Conservation (phyloP, 176 grass and related monocot species). For the Avena atlantica region DNA sequence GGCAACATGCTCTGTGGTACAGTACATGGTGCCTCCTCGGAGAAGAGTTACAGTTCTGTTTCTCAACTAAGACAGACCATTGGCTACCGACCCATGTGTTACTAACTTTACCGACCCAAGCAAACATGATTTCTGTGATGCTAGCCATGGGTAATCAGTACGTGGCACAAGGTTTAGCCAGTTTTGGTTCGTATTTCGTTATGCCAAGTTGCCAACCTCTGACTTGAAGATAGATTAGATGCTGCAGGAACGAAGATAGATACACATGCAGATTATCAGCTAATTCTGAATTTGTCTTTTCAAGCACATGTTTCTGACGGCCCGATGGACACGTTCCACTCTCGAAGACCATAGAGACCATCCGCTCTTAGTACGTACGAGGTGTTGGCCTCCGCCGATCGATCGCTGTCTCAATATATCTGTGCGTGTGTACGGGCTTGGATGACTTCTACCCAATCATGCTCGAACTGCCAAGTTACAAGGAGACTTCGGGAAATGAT, state of each 20-base stretch:
- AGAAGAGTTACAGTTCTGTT: neutral
- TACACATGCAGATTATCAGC: neutral
- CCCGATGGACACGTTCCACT: neutral
- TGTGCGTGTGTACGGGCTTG: neutral
- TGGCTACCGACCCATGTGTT: neutral
- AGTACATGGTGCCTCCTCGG: too few relatives aligned
- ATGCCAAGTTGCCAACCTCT: constrained; percentile 18
- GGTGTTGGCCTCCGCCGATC: neutral
- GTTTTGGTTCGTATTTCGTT: constrained; percentile 12
- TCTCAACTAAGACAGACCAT: neutral
- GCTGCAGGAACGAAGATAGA: neutral
- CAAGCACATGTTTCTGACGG: neutral
- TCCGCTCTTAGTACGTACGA: neutral
- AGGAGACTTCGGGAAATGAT: neutral
- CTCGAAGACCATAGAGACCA: neutral
- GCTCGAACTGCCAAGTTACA: neutral
- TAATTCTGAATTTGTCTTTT: too few relatives aligned
- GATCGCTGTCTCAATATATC: constrained; percentile 3
- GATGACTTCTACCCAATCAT: too few relatives aligned
- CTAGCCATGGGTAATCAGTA: neutral
- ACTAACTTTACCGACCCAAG: too few relatives aligned
- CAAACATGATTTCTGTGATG: neutral
- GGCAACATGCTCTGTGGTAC: too few relatives aligned
- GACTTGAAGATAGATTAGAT: neutral
- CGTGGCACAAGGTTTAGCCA: neutral